A percentile compares a stretch with the other conserved stretches of the same genome.
phyloP scores from a whole-genome alignment of 2,329 filamentous ascomycete genomes.

The Xylaria sp. region DNA sequence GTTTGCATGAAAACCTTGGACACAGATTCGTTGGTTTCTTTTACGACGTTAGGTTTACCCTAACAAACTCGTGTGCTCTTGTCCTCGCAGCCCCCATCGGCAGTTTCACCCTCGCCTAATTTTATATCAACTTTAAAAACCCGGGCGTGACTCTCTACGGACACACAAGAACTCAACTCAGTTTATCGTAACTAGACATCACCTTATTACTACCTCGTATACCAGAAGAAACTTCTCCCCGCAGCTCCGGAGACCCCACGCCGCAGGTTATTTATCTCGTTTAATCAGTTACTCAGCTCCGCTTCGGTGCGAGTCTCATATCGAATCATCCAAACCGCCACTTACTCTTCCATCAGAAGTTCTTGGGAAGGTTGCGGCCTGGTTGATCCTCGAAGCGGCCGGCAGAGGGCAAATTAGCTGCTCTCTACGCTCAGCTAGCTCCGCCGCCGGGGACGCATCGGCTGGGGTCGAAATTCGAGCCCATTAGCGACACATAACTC shows the following conservation, averaged over 20 bases:
- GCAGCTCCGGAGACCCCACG: conserved; percentile 37
- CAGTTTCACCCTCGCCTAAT: conserved; percentile 30
- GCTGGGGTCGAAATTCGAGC: conserved; percentile 69
- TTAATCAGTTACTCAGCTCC: conserved; percentile 31
- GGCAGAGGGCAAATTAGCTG: conserved; percentile 69
- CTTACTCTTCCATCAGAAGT: conserved; percentile 29
- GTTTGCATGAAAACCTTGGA: conserved; percentile 45
- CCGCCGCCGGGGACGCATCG: conserved; percentile 74
- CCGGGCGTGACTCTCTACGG: conserved; percentile 21
- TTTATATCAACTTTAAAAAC: conserved; percentile 37
- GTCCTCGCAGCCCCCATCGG: conserved; percentile 39
- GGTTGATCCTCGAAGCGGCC: conserved; percentile 50
- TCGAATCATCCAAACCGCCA: conserved; percentile 27
- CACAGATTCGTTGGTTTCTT: conserved; percentile 40
- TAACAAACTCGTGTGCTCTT: conserved; percentile 39
- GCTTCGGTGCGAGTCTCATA: conserved; percentile 30
- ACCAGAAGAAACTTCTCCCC: conserved; percentile 31
- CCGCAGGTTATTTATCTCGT: conserved; percentile 37
- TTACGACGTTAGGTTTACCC: conserved; percentile 42
- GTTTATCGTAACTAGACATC: conserved; percentile 24
- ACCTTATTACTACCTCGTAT: conserved; percentile 35
- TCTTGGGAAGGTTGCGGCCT: conserved; percentile 39
- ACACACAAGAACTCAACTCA: conserved; percentile 18
- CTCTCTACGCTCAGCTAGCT: conserved; percentile 68
- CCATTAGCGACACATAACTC: conserved; percentile 61